Evolutionary conservation across 116 monocot species (phyloP), one percentile per base, ranked within the genome.

Genomic region (Dioscorea cayenensis): DNA sequence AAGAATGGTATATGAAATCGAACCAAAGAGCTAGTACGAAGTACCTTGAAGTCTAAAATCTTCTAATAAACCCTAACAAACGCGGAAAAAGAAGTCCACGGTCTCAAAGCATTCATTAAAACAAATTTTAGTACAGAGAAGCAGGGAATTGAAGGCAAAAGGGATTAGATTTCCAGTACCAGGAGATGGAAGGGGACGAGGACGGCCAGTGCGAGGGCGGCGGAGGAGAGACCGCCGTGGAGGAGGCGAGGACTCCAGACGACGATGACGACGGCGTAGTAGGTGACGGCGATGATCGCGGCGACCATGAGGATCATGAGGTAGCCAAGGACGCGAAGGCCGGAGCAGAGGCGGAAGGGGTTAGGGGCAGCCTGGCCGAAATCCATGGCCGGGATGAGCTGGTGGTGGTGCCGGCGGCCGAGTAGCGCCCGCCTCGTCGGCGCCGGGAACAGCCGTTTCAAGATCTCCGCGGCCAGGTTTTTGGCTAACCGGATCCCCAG

Each of bases 231-330:
- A 32, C 87, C 77, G 3, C 73, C 83, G 38, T 13, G 52, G 52
- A 83, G 36, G 60, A 95, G 72, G 11, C 43, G 76, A 2, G 94
- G 91, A 60, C 85, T 91, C 94, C 94, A 95, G 50, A 66, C 74
- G 70, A 87, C 71, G 76, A 87, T 35, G 78, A 95, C 75, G 60
- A 91, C 91, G 17, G 94, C 84, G 77, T 86, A 84, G 81, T 95
- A 95, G 51, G 88, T 84, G 27, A 88, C 37, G 59, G 65, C 86
- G 59, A 84, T 65, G 70, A 95, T 74, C 38, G 78, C 80, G 37
- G 75, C 79, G 36, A 91, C 86, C 51, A 91, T 69, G 64, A 82
- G 72, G 72, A 95, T 58, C 88, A 95, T 91, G 66, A 73, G 59
- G 80, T 91, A 95, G 51, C 94, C 94, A 35, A 95, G 77, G 36